Evolutionary conservation across 768 basidiomycete genomes (phyloP), one percentile per base, ranked within the genome.

Genomic region (Pleurotus cornucopiae): DNA sequence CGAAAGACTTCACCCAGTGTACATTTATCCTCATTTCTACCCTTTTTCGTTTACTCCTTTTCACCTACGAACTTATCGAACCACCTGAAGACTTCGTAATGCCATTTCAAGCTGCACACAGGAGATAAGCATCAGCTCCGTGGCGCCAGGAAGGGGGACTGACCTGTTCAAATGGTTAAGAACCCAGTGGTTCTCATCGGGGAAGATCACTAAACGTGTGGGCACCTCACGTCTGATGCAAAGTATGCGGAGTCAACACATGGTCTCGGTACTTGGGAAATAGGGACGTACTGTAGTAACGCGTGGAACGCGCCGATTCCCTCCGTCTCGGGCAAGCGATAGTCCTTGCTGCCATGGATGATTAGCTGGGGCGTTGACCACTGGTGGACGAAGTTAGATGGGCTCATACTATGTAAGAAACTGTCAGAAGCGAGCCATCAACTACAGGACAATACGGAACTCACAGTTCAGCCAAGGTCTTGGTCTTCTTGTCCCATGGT

Each of bases 101-200:
- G 92, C 96, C 96, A 98, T 68, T 94, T 93, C 67, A 96, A 72
- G 66, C 91, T 89, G 63, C 34, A 54, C 49, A 40, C 11, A 11
- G 20, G 23, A n/a, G 51, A 18, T 41, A 53, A 16, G 21, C 20
- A 1, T 30, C 14, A 49, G 21, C 20, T 44, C 41, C 20, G 5
- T 13, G 21, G 26, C 0, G 20, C 2, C n/a, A 40, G 38, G 23
- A n/a, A 21, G 55, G 44, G 56, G 39, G 30, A 61, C 75, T 26
- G 23, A 83, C 84, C 84, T 89, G 62, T 91, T 91, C 53, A 84
- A 86, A 57, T 86, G 88, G 54, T 89, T 80, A 58, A 91, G 62
- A 21, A 92, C 92, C 94, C 94, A 94, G 66, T 96, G 94, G 61
- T 94, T 96, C 71, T 96, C 94, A 61, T 89, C 84, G 0, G 91